These are phyloP conservation scores for Naumovozyma castellii DNA, from an alignment of 805 yeast species.

Conservation along the genomic window DNA sequence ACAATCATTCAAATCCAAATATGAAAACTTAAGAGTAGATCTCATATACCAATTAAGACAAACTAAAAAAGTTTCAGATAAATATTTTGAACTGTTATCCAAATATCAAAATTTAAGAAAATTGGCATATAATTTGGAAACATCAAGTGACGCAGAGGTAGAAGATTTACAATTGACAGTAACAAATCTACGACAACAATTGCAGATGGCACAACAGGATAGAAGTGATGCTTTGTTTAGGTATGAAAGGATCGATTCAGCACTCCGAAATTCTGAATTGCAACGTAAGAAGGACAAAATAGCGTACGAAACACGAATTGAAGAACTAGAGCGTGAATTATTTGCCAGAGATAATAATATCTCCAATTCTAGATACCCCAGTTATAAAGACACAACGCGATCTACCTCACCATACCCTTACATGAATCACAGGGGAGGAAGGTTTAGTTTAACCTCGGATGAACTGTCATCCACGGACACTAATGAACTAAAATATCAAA, in stretches of 20 bases:
- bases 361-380: neutral
- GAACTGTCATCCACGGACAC: neutral
- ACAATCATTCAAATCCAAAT: slow-evolving; percentile 14
- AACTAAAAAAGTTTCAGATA: slow-evolving; percentile 29
- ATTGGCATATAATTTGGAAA: slow-evolving; percentile 17
- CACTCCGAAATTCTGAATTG: slow-evolving; percentile 1
- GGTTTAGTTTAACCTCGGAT: neutral
- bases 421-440: neutral
- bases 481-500: neutral
- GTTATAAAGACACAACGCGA: neutral
- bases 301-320: slow-evolving; percentile 20
- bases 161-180: slow-evolving; percentile 9
- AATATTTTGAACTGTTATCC: slow-evolving; percentile 25
- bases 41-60: slow-evolving; percentile 29
- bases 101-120: slow-evolving; percentile 26
- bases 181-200: neutral
- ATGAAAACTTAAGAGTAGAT: slow-evolving; percentile 23
- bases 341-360: neutral
- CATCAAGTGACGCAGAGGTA: slow-evolving; percentile 13
- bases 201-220: neutral
- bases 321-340: slow-evolving; percentile 22
- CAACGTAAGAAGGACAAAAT: slow-evolving; percentile 2
- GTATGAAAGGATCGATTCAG: slow-evolving; percentile 1
- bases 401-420: neutral
- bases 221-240: neutral